Evolutionary conservation across 2,329 filamentous ascomycete species (phyloP).

Genomic region (Microdochium trichocladiopsis): DNA sequence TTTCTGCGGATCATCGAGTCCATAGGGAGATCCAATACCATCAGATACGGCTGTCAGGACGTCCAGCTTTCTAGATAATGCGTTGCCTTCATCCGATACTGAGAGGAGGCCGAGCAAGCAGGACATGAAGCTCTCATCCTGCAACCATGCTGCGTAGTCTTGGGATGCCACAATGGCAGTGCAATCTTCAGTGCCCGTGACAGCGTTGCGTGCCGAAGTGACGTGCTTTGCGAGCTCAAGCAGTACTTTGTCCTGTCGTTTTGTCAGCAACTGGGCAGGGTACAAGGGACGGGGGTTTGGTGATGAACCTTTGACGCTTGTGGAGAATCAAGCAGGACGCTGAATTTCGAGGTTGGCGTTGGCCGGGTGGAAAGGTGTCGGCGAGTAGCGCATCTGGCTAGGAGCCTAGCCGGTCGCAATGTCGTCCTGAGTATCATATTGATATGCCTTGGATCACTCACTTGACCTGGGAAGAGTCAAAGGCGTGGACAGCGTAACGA

Average conservation of each 20-base stretch:
- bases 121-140: constrained; percentile 33
- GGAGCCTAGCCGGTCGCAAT: background rate
- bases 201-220: background rate
- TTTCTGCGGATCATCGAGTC: constrained; percentile 20
- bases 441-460: too few species aligned
- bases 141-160: constrained; percentile 38
- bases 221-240: background rate
- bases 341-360: background rate
- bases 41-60: constrained; percentile 51
- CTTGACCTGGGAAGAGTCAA: too few species aligned
- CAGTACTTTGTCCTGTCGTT: background rate
- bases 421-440: background rate
- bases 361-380: background rate
- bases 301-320: background rate
- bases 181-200: constrained; percentile 20
- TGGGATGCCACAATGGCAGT: constrained; percentile 44
- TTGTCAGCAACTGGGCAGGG: background rate
- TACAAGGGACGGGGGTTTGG: background rate
- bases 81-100: background rate
- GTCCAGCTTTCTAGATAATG: constrained; percentile 24
- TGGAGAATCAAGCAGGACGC: background rate
- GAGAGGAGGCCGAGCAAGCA: constrained; percentile 18
- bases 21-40: constrained; percentile 32
- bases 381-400: background rate
- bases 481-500: too few species aligned